Percentiles rank a stretch among this genome's conserved stretches.
These are phyloP conservation scores for Saturnispora gosingensis DNA, from an alignment of 805 yeast species.

Conservation along the genomic window DNA sequence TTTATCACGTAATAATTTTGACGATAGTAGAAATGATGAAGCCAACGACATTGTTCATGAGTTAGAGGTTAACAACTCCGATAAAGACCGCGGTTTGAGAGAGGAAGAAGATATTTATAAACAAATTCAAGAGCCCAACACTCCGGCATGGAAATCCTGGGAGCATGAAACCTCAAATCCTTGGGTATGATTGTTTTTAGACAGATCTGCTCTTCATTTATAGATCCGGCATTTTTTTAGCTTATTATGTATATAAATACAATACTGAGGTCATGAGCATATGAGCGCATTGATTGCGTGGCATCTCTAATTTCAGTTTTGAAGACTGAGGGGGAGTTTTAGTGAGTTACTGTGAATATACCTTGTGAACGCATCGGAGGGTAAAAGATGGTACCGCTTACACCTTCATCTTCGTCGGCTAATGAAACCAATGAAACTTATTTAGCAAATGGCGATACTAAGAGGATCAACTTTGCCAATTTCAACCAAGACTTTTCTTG, in stretches of 20 bases:
- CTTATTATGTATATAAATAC: background rate
- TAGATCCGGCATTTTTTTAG: background rate
- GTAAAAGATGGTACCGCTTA: background rate
- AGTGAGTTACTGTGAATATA: background rate
- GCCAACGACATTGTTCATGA: background rate
- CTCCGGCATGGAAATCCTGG: constrained; percentile 37
- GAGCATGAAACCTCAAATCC: constrained; percentile 52
- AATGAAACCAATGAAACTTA: background rate
- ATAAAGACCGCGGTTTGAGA: constrained; percentile 10
- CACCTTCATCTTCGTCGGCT: background rate
- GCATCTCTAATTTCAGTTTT: background rate
- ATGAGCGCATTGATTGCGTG: background rate
- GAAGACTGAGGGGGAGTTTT: background rate
- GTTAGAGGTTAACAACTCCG: background rate
- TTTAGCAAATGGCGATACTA: background rate
- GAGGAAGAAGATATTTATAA: constrained; percentile 7
- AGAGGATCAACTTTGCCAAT: constrained; percentile 32
- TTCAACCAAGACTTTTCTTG: constrained; percentile 90
- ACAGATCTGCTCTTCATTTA: background rate
- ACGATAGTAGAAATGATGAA: background rate
- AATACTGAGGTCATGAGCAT: background rate
- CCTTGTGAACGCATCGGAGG: background rate
- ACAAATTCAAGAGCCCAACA: constrained; percentile 36
- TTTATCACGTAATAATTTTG: background rate
- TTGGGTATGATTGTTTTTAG: constrained; percentile 34